Evolutionary conservation across 1,284 basidiomycete genomes (phyloP).

Genomic region (Sanghuangporus baumii): DNA sequence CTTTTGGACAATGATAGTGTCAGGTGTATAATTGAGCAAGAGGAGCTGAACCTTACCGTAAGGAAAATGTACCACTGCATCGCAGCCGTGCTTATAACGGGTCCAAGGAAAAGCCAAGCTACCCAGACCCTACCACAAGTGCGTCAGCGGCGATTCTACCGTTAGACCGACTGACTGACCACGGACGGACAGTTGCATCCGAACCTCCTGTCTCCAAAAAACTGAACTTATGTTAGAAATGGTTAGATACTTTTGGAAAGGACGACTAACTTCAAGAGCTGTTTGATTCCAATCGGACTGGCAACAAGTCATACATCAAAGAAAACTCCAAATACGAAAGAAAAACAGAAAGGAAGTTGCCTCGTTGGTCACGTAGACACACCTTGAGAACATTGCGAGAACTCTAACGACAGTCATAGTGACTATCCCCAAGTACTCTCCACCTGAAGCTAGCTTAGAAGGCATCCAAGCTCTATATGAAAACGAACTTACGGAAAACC

Average conservation of each 20-base stretch:
- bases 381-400: constrained; percentile 24
- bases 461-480: not conserved
- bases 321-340: too few relatives aligned
- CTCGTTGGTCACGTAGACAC: too few relatives aligned
- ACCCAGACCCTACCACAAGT: constrained; percentile 50
- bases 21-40: not conserved
- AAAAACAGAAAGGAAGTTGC: too few relatives aligned
- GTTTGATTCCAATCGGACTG: constrained; percentile 41
- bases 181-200: constrained; percentile 35
- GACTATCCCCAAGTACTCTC: constrained; percentile 18
- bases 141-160: constrained; percentile 26
- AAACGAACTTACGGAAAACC: constrained; percentile 22
- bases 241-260: constrained; percentile 3
- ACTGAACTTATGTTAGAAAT: constrained; percentile 19
- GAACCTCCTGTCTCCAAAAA: constrained; percentile 39
- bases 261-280: constrained; percentile 28
- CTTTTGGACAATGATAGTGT: constrained; percentile 15
- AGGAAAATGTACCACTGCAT: constrained; percentile 48
- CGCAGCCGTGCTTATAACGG: constrained; percentile 34
- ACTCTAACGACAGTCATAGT: constrained; percentile 18
- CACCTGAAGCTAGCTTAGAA: constrained; percentile 2
- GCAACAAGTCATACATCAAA: constrained; percentile 14
- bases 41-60: constrained; percentile 28
- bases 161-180: constrained; percentile 21
- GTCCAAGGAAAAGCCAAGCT: constrained; percentile 52